Evolutionary conservation across 805 yeast genomes (phyloP), one percentile per base, ranked within the genome.

Genomic region (Saccharomycodes ludwigii): DNA sequence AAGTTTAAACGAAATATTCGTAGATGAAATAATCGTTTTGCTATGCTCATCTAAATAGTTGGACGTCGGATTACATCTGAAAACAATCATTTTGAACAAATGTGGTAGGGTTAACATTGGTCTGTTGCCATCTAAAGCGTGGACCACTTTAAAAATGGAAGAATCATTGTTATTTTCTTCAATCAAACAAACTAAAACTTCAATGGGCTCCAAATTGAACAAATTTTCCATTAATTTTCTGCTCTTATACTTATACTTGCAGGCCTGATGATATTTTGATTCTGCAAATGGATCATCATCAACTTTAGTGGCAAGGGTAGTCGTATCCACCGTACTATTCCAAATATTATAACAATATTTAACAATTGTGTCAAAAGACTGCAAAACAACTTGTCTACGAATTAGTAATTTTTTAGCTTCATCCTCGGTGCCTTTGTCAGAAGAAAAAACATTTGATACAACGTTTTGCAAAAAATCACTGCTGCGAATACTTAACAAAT

Each of bases 71-170:
- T 52, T 48, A 30, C 46, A 47, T 22, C 58, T 46, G 23, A 33
- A 25, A 6, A 52, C 41, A 10, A 52, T 33, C 13, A 55, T 46
- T 21, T 69, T 63, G 41, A 82, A 61, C 4, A 85, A 56, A 42
- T 70, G 66, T 0, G 93, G 86, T 10, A 84, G 58, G 0, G 93
- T 79, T 4, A 71, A 44, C 35, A 74, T 80, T 0, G 94, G 80
- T 40, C 81, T 71, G 6, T 94, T 79, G 1, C 91, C 88, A 54
- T 86, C 95, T 30, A 86, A 56, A 2, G 80, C 76, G 49, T 81
- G 84, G n/a, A 82, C 52, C 2, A 82, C 46, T 41, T 76, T 78
- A 43, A 73, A 66, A 9, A 73, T 59, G 5, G 67, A 44, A 18
- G 39, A 38, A 5, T 50, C 43, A 12, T 44, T 42, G 4, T 39